These are phyloP conservation scores for Ruellia speciosa DNA, from an alignment of 305 asterid genomes.

Conservation along the genomic window DNA sequence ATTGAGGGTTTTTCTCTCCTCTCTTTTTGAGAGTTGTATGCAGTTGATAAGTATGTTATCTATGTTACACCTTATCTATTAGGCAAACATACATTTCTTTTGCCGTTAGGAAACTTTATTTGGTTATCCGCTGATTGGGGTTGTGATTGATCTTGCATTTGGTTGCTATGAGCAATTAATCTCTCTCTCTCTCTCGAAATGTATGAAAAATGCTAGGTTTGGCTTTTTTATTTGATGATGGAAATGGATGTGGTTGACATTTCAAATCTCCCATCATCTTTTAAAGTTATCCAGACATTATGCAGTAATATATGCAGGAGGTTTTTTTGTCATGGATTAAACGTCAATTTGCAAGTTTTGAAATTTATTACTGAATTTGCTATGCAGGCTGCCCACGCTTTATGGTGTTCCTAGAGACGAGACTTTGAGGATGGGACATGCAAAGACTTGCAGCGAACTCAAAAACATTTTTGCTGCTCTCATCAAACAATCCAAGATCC, in stretches of 20 bases:
- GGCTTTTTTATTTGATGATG: no score
- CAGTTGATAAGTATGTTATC: slow-evolving; percentile 16
- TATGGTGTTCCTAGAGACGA: slow-evolving; percentile 90
- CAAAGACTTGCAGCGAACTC: slow-evolving; percentile 70
- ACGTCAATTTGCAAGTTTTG: slow-evolving; percentile 9
- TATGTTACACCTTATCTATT: background rate
- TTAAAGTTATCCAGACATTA: background rate
- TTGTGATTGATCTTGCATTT: background rate
- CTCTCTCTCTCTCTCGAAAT: background rate
- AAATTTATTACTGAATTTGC: slow-evolving; percentile 16
- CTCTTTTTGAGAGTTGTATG: slow-evolving; percentile 1
- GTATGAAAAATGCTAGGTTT: background rate
- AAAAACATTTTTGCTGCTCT: slow-evolving; percentile 82
- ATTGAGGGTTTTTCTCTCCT: no score
- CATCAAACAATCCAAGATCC: slow-evolving; percentile 64
- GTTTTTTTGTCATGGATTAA: background rate
- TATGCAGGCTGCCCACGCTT: slow-evolving; percentile 70
- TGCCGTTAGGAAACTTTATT: slow-evolving; percentile 10
- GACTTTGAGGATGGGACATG: slow-evolving; percentile 82
- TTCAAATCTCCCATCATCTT: background rate
- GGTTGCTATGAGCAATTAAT: background rate
- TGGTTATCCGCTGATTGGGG: slow-evolving; percentile 10
- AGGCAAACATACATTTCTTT: background rate
- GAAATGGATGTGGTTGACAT: background rate
- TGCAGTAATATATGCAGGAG: no score